Evolutionary conservation across 1,284 basidiomycete species (phyloP), one percentile per base, ranked within the genome.

Genomic region (Fomitopsis palustris): DNA sequence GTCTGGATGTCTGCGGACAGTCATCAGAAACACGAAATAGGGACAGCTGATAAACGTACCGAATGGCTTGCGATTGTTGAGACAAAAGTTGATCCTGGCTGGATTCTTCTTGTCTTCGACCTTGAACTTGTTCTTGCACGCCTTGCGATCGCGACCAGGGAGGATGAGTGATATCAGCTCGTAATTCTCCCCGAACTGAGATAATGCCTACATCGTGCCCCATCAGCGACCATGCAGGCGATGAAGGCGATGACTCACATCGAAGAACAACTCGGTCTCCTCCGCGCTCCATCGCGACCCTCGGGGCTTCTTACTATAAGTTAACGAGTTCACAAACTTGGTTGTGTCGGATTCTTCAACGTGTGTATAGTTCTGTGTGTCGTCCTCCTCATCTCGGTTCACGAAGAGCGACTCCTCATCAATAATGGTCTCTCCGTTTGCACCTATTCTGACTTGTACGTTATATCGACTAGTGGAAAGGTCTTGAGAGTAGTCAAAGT

Each of bases 71-170:
- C 83, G 81, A 66, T 89, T 85, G 55, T 83, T 83, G 19, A 92
- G 73, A 67, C 82, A 88, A 61, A 82, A 78, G 57, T 83, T 86
- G 59, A 92, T 90, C 47, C 88, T 79, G 19, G 77, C 79, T 27
- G 86, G 80, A 68, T 94, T 88, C 67, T 81, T 85, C 74, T 85
- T 90, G 70, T 96, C 94, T 72, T 96, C 93, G 0, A 85, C 80
- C 66, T 91, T 93, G 78, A 93, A 96, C 72, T 96, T 96, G 68
- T 90, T 89, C 74, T 94, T 94, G 74, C 95, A 95, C 49, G 92
- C 87, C 65, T 89, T 91, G 17, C 94, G 82, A 67, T 92, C 90
- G n/a, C 94, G 86, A 17, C 88, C 88, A 29, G 93, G 92, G 37
- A 96, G 81, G 10, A 95, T 81, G 62, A 88, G 87, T 1, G 93